A percentile compares a stretch with the other conserved stretches of the same genome.
Conservation (phyloP, 257 asterid species). For the Petunia axillaris region DNA sequence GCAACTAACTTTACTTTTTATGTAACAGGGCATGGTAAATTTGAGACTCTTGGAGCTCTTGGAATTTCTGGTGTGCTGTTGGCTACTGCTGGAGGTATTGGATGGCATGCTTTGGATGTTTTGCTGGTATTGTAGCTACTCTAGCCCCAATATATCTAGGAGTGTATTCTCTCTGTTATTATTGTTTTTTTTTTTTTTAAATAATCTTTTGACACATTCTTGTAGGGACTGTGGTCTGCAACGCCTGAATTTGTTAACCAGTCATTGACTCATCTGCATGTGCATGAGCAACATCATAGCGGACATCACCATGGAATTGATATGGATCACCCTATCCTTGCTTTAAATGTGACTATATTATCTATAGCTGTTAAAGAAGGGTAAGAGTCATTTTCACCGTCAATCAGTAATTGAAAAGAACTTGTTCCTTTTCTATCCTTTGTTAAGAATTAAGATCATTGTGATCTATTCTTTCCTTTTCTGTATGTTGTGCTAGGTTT, state of each 20-base stretch:
- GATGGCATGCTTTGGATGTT: constrained; percentile 90
- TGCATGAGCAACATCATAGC: constrained; percentile 47
- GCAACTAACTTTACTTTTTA: constrained; percentile 31
- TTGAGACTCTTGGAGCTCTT: constrained; percentile 96
- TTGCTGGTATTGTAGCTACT: constrained; percentile 49
- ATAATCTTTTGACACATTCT: constrained; percentile 19
- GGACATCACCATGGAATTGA: constrained; percentile 88
- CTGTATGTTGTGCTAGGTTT: not conserved
- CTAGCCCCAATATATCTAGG: not conserved
- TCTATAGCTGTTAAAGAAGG: constrained; percentile 95
- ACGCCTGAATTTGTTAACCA: constrained; percentile 69
- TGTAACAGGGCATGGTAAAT: constrained; percentile 91
- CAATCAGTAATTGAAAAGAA: constrained; percentile 4
- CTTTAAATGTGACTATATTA: constrained; percentile 73
- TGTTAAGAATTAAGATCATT: not conserved
- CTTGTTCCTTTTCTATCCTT: constrained; percentile 15
- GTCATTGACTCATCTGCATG: constrained; percentile 51
- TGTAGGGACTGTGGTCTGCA: constrained; percentile 67
- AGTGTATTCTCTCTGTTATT: constrained; percentile 7
- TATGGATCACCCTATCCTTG: constrained; percentile 90
- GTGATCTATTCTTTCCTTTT: not conserved
- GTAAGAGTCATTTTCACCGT: constrained; percentile 47
- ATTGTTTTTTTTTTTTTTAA: not conserved
- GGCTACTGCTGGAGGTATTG: constrained; percentile 95
- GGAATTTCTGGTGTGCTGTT: constrained; percentile 84